A percentile compares a stretch with the other conserved stretches of the same genome.
These are phyloP conservation scores for Fraxinus pennsylvanica DNA, from an alignment of 257 asterid species.

Conservation along the genomic window DNA sequence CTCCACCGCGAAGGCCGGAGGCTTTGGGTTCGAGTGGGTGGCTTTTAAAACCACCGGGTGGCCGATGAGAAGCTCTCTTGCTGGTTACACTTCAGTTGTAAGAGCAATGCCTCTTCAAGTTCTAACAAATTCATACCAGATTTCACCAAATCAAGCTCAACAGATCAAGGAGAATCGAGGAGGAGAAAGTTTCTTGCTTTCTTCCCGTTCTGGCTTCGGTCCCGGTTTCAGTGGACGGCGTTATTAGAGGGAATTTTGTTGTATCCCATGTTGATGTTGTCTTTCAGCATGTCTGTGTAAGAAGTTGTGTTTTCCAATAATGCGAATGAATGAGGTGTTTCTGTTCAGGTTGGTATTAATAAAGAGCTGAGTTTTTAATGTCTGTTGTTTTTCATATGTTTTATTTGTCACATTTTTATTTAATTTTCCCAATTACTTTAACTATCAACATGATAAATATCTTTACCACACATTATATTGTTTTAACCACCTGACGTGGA, in stretches of 20 bases:
- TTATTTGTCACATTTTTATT: too few species aligned
- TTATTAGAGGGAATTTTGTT: conserved; percentile 9
- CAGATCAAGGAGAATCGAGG: conserved; percentile 60
- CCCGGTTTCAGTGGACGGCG: conserved; percentile 14
- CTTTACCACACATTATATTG: too few species aligned
- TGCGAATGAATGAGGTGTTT: conserved; percentile 5
- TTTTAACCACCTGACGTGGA: too few species aligned
- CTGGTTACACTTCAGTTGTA: conserved; percentile 71
- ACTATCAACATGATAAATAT: too few species aligned
- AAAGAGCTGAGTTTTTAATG: background rate
- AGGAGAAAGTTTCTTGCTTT: conserved; percentile 50
- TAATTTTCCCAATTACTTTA: too few species aligned
- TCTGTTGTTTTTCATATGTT: too few species aligned
- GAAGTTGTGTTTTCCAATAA: conserved; percentile 24
- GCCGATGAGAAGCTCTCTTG: conserved; percentile 51
- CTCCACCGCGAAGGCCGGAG: conserved; percentile 46
- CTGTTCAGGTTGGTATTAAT: conserved; percentile 16
- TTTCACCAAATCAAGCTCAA: conserved; percentile 57
- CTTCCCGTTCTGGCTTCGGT: conserved; percentile 30
- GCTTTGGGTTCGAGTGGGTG: conserved; percentile 59
- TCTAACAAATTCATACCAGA: conserved; percentile 47
- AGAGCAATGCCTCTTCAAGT: conserved; percentile 70
- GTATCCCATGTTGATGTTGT: background rate
- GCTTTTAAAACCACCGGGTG: conserved; percentile 56
- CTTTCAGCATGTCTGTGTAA: background rate